These are phyloP conservation scores for Debaryomyces castellii DNA, from an alignment of 805 yeast genomes.

Conservation along the genomic window DNA sequence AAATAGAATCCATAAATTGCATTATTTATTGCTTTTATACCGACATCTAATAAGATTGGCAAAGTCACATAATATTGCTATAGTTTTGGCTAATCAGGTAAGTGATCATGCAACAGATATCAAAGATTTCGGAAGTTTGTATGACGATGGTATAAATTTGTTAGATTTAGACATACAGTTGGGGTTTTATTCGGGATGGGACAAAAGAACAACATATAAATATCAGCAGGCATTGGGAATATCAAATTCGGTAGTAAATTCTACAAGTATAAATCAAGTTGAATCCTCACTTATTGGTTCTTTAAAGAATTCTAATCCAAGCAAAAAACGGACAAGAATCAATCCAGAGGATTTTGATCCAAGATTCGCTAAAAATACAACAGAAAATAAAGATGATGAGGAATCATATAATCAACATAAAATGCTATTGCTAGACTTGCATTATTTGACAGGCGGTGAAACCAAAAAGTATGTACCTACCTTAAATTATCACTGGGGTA, in stretches of 20 bases:
- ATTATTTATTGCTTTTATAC: conserved; percentile 44
- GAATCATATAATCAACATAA: conserved; percentile 2
- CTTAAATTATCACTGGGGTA: conserved; percentile 34
- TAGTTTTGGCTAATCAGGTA: conserved; percentile 79
- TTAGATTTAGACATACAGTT: conserved; percentile 60
- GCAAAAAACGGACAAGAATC: conserved; percentile 3
- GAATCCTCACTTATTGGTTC: conserved; percentile 7
- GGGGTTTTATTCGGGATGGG: conserved; percentile 80
- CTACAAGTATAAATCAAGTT: conserved; percentile 5
- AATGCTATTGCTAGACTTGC: conserved; percentile 9
- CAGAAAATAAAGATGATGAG: background rate
- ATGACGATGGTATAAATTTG: conserved; percentile 21
- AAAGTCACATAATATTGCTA: conserved; percentile 47
- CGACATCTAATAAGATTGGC: conserved; percentile 52
- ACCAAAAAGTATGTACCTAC: conserved; percentile 28
- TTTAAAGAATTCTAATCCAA: background rate
- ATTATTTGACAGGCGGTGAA: conserved; percentile 5
- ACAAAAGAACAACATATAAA: conserved; percentile 32
- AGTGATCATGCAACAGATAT: conserved; percentile 51
- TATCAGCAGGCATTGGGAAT: conserved; percentile 8
- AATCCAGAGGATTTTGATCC: conserved; percentile 8
- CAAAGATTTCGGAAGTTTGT: background rate
- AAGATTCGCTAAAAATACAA: conserved; percentile 2
- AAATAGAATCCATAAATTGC: conserved; percentile 37
- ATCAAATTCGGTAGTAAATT: conserved; percentile 1